These are phyloP conservation scores for Entamoeba invadens DNA, from an alignment of 208 protist species.

Conservation along the genomic window DNA sequence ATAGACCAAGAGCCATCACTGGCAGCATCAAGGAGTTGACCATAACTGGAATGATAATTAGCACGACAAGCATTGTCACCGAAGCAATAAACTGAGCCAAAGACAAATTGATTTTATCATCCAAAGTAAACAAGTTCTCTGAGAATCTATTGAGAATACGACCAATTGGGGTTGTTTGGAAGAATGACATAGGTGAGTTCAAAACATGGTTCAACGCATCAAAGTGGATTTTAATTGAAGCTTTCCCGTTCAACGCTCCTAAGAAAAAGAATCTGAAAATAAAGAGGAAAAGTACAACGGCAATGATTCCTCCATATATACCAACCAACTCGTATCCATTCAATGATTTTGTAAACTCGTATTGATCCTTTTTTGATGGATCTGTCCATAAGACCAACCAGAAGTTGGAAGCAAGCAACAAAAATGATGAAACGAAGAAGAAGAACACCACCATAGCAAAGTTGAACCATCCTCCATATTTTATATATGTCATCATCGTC, in stretches of 20 bases:
- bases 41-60: background rate
- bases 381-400: background rate
- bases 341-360: background rate
- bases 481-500: background rate
- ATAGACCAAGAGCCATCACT: background rate
- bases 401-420: background rate
- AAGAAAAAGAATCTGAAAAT: background rate
- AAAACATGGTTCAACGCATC: background rate
- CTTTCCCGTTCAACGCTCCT: background rate
- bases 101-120: slow-evolving; percentile 6
- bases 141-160: slow-evolving; percentile 23
- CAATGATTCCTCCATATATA: background rate
- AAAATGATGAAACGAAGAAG: background rate
- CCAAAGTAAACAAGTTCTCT: slow-evolving; percentile 13
- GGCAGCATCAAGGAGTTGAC: background rate
- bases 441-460: background rate
- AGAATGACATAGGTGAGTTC: slow-evolving; percentile 6
- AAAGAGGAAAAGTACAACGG: background rate
- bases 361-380: background rate
- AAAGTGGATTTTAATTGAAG: background rate
- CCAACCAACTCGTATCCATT: background rate
- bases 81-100: background rate
- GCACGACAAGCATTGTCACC: background rate
- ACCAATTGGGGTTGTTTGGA: slow-evolving; percentile 20
- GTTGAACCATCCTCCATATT: background rate